Conservation (phyloP, 225 moss, liverwort and hornwort species). For the Climacium dendroides region DNA sequence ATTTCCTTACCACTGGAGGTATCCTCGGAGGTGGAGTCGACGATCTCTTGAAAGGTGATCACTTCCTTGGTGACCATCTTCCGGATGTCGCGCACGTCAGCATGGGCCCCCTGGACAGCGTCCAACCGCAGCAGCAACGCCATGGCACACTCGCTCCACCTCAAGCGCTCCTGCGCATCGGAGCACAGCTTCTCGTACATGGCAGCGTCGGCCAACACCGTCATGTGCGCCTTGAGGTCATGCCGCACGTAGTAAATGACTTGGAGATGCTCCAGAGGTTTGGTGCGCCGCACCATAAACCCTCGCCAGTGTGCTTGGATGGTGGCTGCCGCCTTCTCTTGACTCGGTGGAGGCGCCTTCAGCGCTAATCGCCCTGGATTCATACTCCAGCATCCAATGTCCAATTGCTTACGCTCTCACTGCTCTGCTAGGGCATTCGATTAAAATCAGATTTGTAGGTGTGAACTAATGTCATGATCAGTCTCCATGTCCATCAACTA, state of each 20-base stretch:
- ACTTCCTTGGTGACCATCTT: slow-evolving; percentile 43
- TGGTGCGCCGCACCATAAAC: slow-evolving; percentile 8
- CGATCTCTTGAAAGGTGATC: slow-evolving; percentile 44
- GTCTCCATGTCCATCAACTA: not conserved
- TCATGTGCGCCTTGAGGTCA: slow-evolving; percentile 28
- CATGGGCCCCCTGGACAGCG: slow-evolving; percentile 51
- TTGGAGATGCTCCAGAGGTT: slow-evolving; percentile 19
- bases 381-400: not conserved
- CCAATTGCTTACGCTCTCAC: not conserved
- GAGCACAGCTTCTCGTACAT: slow-evolving; percentile 25
- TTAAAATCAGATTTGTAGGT: not conserved
- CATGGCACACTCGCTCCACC: slow-evolving; percentile 46
- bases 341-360: slow-evolving; percentile 19
- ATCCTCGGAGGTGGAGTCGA: slow-evolving; percentile 22
- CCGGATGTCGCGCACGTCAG: slow-evolving; percentile 46
- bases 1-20: not conserved
- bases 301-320: slow-evolving; percentile 38
- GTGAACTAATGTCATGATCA: not conserved
- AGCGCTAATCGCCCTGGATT: not conserved
- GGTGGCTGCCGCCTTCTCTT: slow-evolving; percentile 13
- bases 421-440: not conserved
- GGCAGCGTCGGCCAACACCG: slow-evolving; percentile 1
- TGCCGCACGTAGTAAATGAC: slow-evolving; percentile 17
- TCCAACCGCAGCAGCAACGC: slow-evolving; percentile 28
- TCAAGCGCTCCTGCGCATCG: slow-evolving; percentile 13